These are phyloP conservation scores for Chromosphaera perkinsii DNA, from an alignment of 208 protist species.

Conservation along the genomic window DNA sequence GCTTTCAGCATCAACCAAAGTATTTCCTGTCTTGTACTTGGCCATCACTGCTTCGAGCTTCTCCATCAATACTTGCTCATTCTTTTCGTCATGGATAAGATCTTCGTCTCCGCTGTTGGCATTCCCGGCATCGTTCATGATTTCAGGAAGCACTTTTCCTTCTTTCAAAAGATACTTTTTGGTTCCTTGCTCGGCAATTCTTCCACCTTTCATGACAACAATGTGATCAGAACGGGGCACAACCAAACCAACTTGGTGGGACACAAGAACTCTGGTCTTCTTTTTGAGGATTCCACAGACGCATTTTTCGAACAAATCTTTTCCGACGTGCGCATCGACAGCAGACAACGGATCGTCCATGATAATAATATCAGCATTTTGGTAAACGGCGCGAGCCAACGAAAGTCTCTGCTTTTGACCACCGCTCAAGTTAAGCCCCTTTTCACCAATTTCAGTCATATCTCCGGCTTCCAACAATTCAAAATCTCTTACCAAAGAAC, in stretches of 20 bases:
- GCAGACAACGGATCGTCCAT: conserved; percentile 61
- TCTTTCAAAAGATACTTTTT: conserved; percentile 23
- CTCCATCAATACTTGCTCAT: not conserved
- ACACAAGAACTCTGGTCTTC: conserved; percentile 81
- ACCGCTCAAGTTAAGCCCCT: conserved; percentile 69
- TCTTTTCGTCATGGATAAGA: not conserved
- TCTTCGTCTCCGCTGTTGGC: no score
- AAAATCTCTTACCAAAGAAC: conserved; percentile 73
- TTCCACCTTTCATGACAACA: conserved; percentile 68
- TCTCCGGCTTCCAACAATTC: conserved; percentile 67
- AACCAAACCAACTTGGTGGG: conserved; percentile 69
- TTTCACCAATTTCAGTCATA: conserved; percentile 75
- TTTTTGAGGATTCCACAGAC: conserved; percentile 50
- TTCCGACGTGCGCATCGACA: conserved; percentile 61
- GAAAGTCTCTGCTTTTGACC: conserved; percentile 60
- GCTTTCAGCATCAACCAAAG: not conserved
- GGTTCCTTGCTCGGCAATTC: conserved; percentile 41
- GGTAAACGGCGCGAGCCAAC: conserved; percentile 59
- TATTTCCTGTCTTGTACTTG: not conserved
- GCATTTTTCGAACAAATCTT: conserved; percentile 61
- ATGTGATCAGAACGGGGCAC: conserved; percentile 68
- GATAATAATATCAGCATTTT: conserved; percentile 26
- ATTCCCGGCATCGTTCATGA: conserved; percentile 11
- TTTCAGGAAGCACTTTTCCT: conserved; percentile 20
- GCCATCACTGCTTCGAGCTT: not conserved